Evolutionary conservation across 768 basidiomycete species (phyloP), one percentile per base, ranked within the genome.

Genomic region (Leccinum fibrillosum): DNA sequence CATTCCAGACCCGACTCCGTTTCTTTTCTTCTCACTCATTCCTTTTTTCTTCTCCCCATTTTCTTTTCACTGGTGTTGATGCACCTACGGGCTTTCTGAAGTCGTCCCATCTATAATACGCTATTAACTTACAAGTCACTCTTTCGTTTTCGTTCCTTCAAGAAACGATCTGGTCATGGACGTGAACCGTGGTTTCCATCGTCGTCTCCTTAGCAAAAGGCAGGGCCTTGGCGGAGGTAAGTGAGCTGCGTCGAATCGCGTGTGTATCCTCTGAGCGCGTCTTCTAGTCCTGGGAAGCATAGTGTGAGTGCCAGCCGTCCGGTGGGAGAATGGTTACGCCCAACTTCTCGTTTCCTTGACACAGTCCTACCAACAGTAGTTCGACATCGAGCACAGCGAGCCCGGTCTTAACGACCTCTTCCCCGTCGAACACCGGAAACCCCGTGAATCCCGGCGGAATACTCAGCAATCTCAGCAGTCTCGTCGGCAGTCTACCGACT

Each of bases 151-250:
- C 62, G 47, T 51, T 65, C 62, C 11, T 65, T 65, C 37, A 53
- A 21, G 39, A 37, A 34, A 60, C 62, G 12, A 34, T 12, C 56
- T 54, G 11, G 56, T 52, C 9, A 73, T 74, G 74, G 58, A 62
- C 44, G n/a, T 53, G 7, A 51, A 48, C 35, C 60, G 37, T 53
- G 56, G 49, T 48, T 35, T 65, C 17, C 64, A 66, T 56, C 57
- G 28, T 58, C 65, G 59, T 51, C 52, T 63, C 61, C 49, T 62
- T 30, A 57, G 39, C 37, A 66, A 60, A 60, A 68, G 69, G 62
- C 73, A 69, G 64, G 68, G 61, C 58, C 63, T 73, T 45, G 48
- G 57, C 15, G 66, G 62, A 57, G 37, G 75, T 76, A 58, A 66
- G 75, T 60, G 12, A 2, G 6, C 61, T 17, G 15, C n/a, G 8